Evolutionary conservation across 352 stramenopile genomes (phyloP).

Genomic region (Phytopythium montanum): DNA sequence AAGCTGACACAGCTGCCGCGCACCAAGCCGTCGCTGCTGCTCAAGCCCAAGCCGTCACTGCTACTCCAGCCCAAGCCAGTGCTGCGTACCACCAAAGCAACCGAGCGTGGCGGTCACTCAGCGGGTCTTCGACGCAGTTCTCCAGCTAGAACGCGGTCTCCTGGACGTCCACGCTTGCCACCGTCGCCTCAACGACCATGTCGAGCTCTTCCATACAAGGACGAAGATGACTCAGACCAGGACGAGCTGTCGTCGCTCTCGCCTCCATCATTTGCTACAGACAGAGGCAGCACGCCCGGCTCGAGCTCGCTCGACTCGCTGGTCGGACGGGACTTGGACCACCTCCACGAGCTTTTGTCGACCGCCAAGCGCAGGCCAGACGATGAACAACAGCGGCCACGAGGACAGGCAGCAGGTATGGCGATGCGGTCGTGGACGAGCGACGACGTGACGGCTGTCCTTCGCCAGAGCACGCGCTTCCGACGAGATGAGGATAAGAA

Average conservation of each 20-base stretch:
- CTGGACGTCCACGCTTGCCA: slow-evolving; percentile 5
- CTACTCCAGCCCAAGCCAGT: not conserved
- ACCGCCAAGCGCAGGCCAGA: slow-evolving; percentile 10
- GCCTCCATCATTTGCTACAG: slow-evolving; percentile 15
- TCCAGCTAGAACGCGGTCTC: slow-evolving; percentile 2
- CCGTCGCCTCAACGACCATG: not conserved
- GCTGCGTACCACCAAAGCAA: not conserved
- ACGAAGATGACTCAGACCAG: not conserved
- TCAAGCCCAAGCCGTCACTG: slow-evolving; percentile 9
- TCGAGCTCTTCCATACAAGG: not conserved
- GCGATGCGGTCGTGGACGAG: slow-evolving; percentile 17
- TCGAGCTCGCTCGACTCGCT: slow-evolving; percentile 45
- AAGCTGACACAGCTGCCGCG: slow-evolving; percentile 36
- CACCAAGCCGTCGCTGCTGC: slow-evolving; percentile 26
- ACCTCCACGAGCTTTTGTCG: slow-evolving; percentile 39
- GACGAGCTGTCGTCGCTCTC: slow-evolving; percentile 21
- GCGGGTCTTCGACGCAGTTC: not conserved
- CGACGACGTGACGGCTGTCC: slow-evolving; percentile 23
- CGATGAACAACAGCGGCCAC: not conserved
- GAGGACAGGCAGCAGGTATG: not conserved
- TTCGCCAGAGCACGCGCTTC: slow-evolving; percentile 36
- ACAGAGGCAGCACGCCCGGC: slow-evolving; percentile 15
- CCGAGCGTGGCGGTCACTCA: not conserved
- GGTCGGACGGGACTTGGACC: slow-evolving; percentile 38
- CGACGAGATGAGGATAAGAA: slow-evolving; percentile 3